Percentiles rank a stretch among this genome's conserved stretches.
Evolutionary conservation across 371 early-diverging fungal species (phyloP).

Genomic region (Actinomortierella ambigua): DNA sequence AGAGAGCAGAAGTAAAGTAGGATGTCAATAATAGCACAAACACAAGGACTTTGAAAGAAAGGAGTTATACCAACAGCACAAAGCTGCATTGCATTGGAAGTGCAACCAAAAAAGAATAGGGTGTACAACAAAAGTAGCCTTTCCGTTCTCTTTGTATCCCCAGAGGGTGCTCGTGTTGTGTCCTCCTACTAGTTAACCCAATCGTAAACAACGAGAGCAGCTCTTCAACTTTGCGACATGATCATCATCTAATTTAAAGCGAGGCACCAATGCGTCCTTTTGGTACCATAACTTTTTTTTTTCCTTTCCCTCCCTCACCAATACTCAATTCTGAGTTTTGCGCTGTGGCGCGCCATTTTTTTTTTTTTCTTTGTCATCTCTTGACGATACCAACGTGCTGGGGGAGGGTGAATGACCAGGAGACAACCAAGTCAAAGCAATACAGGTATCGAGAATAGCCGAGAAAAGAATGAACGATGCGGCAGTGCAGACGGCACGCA

Average conservation of each 20-base stretch:
- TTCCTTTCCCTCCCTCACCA: not conserved
- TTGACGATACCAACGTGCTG: too few species aligned
- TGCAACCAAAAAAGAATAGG: not conserved
- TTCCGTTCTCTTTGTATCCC: not conserved
- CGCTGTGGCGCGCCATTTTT: not conserved
- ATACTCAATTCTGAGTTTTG: too few species aligned
- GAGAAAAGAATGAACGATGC: too few species aligned
- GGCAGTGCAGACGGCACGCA: too few species aligned
- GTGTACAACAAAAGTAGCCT: too few species aligned
- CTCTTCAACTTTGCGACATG: too few species aligned
- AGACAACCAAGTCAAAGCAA: too few species aligned
- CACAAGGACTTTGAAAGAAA: slow-evolving; percentile 2
- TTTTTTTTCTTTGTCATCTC: slow-evolving; percentile 7
- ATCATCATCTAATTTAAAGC: too few species aligned
- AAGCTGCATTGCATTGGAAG: not conserved
- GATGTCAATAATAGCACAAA: not conserved
- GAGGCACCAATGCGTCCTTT: too few species aligned
- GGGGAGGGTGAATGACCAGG: too few species aligned
- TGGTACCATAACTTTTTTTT: not conserved
- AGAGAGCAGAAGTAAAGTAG: not conserved
- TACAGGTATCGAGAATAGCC: too few species aligned
- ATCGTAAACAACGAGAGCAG: too few species aligned
- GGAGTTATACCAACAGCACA: slow-evolving; percentile 3
- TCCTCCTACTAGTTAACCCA: not conserved
- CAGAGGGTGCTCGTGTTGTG: not conserved